A percentile compares a stretch with the other conserved stretches of the same genome.
Conservation (phyloP, 306 rosid genomes). For the Acacia crassicarpa region DNA sequence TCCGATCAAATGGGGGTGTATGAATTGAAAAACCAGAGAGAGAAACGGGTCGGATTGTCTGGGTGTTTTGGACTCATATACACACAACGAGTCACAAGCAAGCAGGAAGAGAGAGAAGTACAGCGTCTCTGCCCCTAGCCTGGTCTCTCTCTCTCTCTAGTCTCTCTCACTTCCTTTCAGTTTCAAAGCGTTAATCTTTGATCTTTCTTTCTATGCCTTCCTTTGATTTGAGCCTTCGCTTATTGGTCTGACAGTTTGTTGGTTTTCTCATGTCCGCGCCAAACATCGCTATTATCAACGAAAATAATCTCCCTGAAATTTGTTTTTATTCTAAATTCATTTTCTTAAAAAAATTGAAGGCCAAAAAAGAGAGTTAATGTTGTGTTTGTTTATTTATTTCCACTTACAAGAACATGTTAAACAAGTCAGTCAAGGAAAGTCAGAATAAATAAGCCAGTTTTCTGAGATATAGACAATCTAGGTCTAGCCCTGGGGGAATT, state of each 20-base stretch:
- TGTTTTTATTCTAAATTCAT: not conserved
- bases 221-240: constrained; percentile 24
- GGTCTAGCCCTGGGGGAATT: not conserved
- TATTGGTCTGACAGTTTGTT: constrained; percentile 44
- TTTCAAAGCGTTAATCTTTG: constrained; percentile 51
- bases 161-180: constrained; percentile 37
- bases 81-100: not conserved
- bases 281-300: constrained; percentile 27
- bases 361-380: not conserved
- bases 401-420: not conserved
- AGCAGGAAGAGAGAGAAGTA: not conserved
- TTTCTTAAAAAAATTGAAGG: not conserved
- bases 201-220: constrained; percentile 34
- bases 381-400: not conserved
- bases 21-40: constrained; percentile 11
- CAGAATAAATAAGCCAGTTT: not conserved
- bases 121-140: constrained; percentile 24
- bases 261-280: constrained; percentile 56
- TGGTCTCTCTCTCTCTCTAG: constrained; percentile 25
- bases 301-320: not conserved
- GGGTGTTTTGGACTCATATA: constrained; percentile 23
- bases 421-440: not conserved
- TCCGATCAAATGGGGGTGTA: constrained; percentile 64
- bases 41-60: constrained; percentile 37
- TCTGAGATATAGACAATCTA: not conserved